Percentiles rank a stretch among this genome's conserved stretches.
phyloP scores from a whole-genome alignment of 805 yeast genomes.

The Clavispora vitiphila region DNA sequence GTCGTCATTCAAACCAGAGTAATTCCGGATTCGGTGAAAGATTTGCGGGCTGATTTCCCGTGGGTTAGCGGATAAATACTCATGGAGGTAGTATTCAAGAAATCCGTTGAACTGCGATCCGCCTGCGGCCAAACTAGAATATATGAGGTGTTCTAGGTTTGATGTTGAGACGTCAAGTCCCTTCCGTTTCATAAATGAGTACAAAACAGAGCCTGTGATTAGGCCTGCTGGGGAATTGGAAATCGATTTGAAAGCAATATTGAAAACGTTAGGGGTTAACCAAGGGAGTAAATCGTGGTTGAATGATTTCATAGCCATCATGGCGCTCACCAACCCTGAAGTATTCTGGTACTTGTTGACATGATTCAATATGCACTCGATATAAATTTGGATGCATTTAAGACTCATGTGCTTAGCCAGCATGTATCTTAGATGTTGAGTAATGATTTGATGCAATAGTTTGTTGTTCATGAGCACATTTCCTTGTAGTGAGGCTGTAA shows the following conservation, averaged over 20 bases:
- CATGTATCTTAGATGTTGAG: constrained; percentile 21
- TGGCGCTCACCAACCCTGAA: constrained; percentile 22
- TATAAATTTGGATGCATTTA: constrained; percentile 19
- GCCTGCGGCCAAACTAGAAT: constrained; percentile 9
- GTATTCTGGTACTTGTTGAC: constrained; percentile 30
- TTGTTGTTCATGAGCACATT: constrained; percentile 28
- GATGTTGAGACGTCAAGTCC: constrained; percentile 8
- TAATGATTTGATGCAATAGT: constrained; percentile 19
- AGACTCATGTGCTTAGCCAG: background rate
- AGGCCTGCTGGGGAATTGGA: constrained; percentile 25
- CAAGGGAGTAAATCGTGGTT: constrained; percentile 11
- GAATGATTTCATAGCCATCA: constrained; percentile 16
- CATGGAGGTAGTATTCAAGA: constrained; percentile 5
- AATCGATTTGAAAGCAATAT: constrained; percentile 24
- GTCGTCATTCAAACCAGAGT: constrained; percentile 2
- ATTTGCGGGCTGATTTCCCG: constrained; percentile 2
- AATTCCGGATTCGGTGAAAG: constrained; percentile 2
- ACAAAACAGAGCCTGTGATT: constrained; percentile 21
- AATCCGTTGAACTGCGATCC: constrained; percentile 6
- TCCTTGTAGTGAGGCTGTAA: constrained; percentile 24
- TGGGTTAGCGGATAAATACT: constrained; percentile 4
- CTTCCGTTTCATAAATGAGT: constrained; percentile 14
- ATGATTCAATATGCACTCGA: constrained; percentile 35
- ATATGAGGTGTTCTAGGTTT: constrained; percentile 20
- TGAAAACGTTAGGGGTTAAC: constrained; percentile 27